Base-by-base conservation (phyloP, 2,329 filamentous ascomycete species). In the Coleophoma crateriformis region DNA sequence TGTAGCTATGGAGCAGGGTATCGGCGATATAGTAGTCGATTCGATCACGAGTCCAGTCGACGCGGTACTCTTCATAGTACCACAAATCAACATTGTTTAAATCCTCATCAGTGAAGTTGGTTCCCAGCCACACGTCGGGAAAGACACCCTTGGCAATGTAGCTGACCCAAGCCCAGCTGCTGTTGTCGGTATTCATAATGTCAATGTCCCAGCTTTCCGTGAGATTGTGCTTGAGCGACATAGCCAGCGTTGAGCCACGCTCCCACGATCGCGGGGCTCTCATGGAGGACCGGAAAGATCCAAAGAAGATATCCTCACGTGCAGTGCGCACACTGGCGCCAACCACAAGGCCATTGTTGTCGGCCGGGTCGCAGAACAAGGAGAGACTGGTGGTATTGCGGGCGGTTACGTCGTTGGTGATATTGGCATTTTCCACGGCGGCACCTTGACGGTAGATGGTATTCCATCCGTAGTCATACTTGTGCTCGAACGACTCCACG, bases 391-490 rank as follows among this genome's bases (percentile, higher is more conserved):
- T 8, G 17, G 20, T 48, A 38, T 49, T 47, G 14, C 40, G 39
- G n/a, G 47, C 42, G 14, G 38, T 45, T 43, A 50, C 44, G 39
- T 37, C 46, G 43, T 70, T 63, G 47, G 51, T 58, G 49, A 69
- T 58, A 46, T 63, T 57, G 2, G 73, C 57, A 51, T 76, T 75
- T 5, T 61, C 53, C 4, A 64, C 58, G 27, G 59, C 57, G n/a
- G 72, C 71, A 17, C 67, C 72, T 52, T 73, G 67, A 14, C 69
- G 67, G 50, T 70, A 75, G 43, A 68, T 59, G 8, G 67, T 63
- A 53, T 71, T 73, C 71, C 71, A 76, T 42, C 71, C 69, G 52
- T 69, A 72, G 46, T 75, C 72, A 50, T 71, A 72, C 20, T 64
- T 65, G 57, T 75, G 65, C 45, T 62, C 59, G 54, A 69, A 77